Conservation (phyloP, 1,284 basidiomycete species). For the Microbotryum silenes-acaulis region DNA sequence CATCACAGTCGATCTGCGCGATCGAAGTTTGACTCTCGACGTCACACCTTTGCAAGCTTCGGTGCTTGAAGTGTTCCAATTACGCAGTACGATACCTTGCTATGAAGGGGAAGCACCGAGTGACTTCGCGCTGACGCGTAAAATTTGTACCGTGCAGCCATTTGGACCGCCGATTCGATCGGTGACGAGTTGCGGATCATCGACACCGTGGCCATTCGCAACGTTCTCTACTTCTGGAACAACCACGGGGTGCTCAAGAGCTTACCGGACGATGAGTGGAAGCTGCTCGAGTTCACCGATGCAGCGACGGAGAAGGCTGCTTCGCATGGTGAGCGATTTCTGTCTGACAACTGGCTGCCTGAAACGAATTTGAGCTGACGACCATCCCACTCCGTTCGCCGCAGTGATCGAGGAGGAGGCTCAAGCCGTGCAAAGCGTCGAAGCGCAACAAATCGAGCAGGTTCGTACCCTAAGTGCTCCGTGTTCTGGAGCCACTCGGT, state of each 20-base stretch:
- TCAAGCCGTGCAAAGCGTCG: slow-evolving; percentile 50
- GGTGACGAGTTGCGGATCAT: slow-evolving; percentile 55
- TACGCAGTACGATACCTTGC: slow-evolving; percentile 47
- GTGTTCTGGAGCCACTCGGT: not conserved
- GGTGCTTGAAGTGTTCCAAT: slow-evolving; percentile 74
- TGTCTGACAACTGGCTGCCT: not conserved
- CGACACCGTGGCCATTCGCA: slow-evolving; percentile 56
- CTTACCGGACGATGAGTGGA: slow-evolving; percentile 26
- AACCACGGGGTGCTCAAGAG: slow-evolving; percentile 65
- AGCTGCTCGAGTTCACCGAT: slow-evolving; percentile 30
- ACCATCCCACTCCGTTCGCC: no score
- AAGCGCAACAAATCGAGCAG: slow-evolving; percentile 63
- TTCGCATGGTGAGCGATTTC: slow-evolving; percentile 11
- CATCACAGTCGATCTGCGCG: slow-evolving; percentile 68
- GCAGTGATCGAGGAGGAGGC: slow-evolving; percentile 46
- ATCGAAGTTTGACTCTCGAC: slow-evolving; percentile 64
- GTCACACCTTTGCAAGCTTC: slow-evolving; percentile 81
- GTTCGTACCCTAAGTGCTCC: slow-evolving; percentile 1
- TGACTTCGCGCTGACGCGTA: not conserved
- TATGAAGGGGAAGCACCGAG: no score
- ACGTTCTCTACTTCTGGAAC: slow-evolving; percentile 73
- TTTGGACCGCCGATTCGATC: slow-evolving; percentile 62
- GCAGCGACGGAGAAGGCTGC: slow-evolving; percentile 29
- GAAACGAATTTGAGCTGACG: not conserved
- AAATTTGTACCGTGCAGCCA: slow-evolving; percentile 45